These are phyloP conservation scores for Chrysosporium queenslandicum DNA, from an alignment of 2,329 filamentous ascomycete species.

Conservation along the genomic window DNA sequence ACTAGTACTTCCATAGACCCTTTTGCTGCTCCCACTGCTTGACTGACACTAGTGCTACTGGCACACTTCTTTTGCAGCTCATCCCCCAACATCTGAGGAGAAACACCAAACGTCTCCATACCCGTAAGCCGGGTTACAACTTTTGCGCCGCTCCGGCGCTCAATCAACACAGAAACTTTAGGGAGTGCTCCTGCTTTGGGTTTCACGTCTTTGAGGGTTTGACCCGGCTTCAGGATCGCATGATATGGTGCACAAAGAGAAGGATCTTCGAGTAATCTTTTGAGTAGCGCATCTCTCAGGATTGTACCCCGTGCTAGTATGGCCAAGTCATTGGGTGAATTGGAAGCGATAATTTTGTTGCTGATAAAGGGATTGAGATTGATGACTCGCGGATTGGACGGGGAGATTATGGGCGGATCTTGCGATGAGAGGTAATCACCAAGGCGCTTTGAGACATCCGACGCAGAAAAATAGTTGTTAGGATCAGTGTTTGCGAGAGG, in stretches of 20 bases:
- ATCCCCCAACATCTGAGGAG: conserved; percentile 51
- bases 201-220: conserved; percentile 41
- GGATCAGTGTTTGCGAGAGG: conserved; percentile 39
- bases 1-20: conserved; percentile 58
- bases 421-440: conserved; percentile 51
- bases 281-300: conserved; percentile 51
- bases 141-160: conserved; percentile 57
- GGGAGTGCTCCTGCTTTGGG: conserved; percentile 52
- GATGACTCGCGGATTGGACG: conserved; percentile 52
- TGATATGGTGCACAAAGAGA: conserved; percentile 46
- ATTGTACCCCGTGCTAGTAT: conserved; percentile 49
- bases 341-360: conserved; percentile 50
- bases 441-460: conserved; percentile 49
- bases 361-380: conserved; percentile 54
- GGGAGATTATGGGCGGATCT: conserved; percentile 42
- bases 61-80: conserved; percentile 59
- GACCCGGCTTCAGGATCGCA: conserved; percentile 41
- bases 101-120: conserved; percentile 52
- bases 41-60: conserved; percentile 55
- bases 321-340: conserved; percentile 45
- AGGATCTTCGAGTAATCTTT: conserved; percentile 45
- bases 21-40: conserved; percentile 52
- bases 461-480: conserved; percentile 48
- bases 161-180: conserved; percentile 50
- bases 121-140: conserved; percentile 54